These are phyloP conservation scores for Blastobotrys aristatus DNA, from an alignment of 1,139 yeast genomes.

Conservation along the genomic window DNA sequence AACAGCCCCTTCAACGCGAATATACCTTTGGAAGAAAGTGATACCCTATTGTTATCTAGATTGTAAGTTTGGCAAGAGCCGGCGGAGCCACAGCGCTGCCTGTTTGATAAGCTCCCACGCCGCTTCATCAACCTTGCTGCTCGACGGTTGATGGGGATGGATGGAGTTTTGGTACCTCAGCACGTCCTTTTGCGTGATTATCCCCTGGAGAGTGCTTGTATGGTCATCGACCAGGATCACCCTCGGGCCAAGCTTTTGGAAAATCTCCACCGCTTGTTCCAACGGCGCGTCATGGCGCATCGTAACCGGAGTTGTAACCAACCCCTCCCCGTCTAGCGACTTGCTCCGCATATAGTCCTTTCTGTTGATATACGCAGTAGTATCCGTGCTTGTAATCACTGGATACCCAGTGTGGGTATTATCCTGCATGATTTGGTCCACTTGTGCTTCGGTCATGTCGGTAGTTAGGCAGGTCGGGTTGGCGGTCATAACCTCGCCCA, in stretches of 20 bases:
- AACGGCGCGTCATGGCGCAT: constrained; percentile 53
- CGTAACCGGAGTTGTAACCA: constrained; percentile 53
- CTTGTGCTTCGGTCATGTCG: constrained; percentile 1
- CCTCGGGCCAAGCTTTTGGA: constrained; percentile 77
- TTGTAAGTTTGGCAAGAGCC: too few species aligned
- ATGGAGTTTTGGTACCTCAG: constrained; percentile 42
- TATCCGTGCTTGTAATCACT: constrained; percentile 7
- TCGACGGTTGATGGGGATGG: constrained; percentile 8
- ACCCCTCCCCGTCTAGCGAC: constrained; percentile 24
- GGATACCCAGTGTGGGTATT: constrained; percentile 55
- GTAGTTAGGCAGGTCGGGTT: constrained; percentile 36
- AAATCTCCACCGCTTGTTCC: constrained; percentile 61
- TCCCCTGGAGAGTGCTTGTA: constrained; percentile 49
- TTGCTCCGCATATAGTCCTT: constrained; percentile 32
- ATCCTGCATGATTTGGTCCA: constrained; percentile 4
- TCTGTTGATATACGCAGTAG: constrained; percentile 15
- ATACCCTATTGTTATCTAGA: too few species aligned
- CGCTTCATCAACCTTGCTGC: constrained; percentile 1
- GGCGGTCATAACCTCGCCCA: constrained; percentile 61
- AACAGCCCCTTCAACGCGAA: neutral
- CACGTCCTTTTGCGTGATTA: constrained; percentile 64
- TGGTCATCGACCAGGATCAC: constrained; percentile 60
- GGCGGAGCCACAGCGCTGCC: neutral
- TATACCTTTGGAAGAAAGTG: too few species aligned
- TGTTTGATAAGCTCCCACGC: neutral